Evolutionary conservation across 2,329 filamentous ascomycete species (phyloP), one percentile per base, ranked within the genome.

Genomic region (Lachnellula occidentalis): DNA sequence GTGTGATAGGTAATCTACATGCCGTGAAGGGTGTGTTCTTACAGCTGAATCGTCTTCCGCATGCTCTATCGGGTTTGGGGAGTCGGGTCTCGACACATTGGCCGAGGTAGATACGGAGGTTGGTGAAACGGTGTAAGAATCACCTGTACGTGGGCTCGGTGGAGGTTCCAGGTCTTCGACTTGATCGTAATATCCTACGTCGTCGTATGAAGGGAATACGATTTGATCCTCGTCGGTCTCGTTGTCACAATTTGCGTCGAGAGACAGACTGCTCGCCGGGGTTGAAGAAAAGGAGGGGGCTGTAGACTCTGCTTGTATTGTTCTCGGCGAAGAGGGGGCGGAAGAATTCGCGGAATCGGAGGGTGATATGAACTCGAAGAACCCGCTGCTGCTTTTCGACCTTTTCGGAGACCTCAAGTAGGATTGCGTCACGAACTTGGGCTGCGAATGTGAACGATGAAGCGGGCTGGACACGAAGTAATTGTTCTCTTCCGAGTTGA

Each of bases 1-100:
- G 68, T 97, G 90, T 17, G 92, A 95, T 37, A 97, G 78, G 68
- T 97, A 99, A 74, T 99, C 97, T 56, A 99, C 73, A 56, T 97
- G 92, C 53, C 90, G 81, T 15, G 91, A 83, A 2, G 85, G 85
- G 63, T 73, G 64, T 75, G 83, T 64, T 78, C 82, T 45, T 76
- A 31, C 24, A 81, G 50, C 78, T 72, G 68, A 77, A 78, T 34
- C 83, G 81, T 43, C 78, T 74, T 71, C 77, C 70, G 55, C 73
- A 57, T 63, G 59, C 45, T 62, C 61, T 12, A 54, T 42, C 4
- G 42, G 48, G 9, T 49, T 51, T 19, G 61, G 61, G 14, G 60
- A 60, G 11, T 46, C 56, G 15, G 61, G 56, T 46, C 60, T 83
- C 69, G 72, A 80, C 54, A 78, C 79, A 60, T 72, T 72, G 50